phyloP scores from a whole-genome alignment of 306 rosid species.

The Oemleria cerasiformis region DNA sequence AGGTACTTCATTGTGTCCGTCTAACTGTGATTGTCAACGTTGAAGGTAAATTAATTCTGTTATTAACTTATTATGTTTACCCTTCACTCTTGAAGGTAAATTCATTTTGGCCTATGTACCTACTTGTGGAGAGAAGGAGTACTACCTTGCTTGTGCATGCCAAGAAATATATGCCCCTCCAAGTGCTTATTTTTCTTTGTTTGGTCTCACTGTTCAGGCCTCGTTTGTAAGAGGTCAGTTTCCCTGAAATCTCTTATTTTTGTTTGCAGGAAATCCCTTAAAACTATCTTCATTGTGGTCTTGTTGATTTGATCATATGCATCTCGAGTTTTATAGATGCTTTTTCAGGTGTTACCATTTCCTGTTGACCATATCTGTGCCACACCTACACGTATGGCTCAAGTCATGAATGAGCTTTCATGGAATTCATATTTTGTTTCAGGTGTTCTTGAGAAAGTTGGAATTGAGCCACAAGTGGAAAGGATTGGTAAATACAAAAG shows the following conservation, averaged over 20 bases:
- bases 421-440: conserved; percentile 20
- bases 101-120: conserved; percentile 80
- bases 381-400: conserved; percentile 18
- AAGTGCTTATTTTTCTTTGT: conserved; percentile 86
- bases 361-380: neutral
- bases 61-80: conserved; percentile 4
- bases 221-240: conserved; percentile 75
- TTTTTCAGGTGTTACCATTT: neutral
- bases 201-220: conserved; percentile 87
- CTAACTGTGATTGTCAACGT: conserved; percentile 1
- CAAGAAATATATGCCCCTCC: conserved; percentile 97
- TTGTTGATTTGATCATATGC: neutral
- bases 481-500: conserved; percentile 95
- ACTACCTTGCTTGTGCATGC: conserved; percentile 89
- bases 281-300: neutral
- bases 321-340: neutral
- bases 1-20: conserved; percentile 43
- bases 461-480: conserved; percentile 88
- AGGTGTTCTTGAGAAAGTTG: conserved; percentile 83
- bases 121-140: conserved; percentile 84
- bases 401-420: conserved; percentile 12
- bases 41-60: conserved; percentile 74
- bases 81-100: conserved; percentile 52
- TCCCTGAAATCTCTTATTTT: neutral
- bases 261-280: neutral